Evolutionary conservation across 441 rosid species (phyloP).

Genomic region (Pelargonium australe): DNA sequence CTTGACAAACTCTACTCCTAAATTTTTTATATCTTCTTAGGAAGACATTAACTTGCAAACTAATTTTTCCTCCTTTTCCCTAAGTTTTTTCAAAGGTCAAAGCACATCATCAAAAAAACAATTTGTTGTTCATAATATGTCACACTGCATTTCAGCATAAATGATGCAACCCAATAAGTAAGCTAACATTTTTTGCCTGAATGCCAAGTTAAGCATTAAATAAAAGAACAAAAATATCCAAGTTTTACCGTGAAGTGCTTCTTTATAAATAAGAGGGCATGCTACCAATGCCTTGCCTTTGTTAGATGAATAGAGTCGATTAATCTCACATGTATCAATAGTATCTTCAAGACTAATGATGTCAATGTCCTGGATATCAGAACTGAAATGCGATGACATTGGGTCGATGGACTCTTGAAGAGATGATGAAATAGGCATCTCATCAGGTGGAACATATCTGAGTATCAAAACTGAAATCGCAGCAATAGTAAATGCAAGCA

Average conservation of each 20-base stretch:
- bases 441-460: slow-evolving; percentile 75
- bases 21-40: too few species aligned
- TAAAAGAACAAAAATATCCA: too few species aligned
- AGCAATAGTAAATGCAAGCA: slow-evolving; percentile 77
- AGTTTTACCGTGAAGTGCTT: slow-evolving; percentile 33
- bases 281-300: slow-evolving; percentile 27
- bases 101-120: too few species aligned
- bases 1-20: too few species aligned
- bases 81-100: too few species aligned
- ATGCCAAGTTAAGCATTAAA: too few species aligned
- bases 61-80: too few species aligned
- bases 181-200: too few species aligned
- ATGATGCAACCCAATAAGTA: too few species aligned
- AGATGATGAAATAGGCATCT: slow-evolving; percentile 55
- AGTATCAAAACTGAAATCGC: slow-evolving; percentile 72
- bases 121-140: too few species aligned
- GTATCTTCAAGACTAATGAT: slow-evolving; percentile 15
- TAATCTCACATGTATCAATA: slow-evolving; percentile 29
- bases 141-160: too few species aligned
- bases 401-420: slow-evolving; percentile 39
- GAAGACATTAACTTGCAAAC: too few species aligned
- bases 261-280: slow-evolving; percentile 42
- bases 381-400: slow-evolving; percentile 18
- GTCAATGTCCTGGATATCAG: slow-evolving; percentile 19
- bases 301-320: slow-evolving; percentile 22